Evolutionary conservation across 78 protist genomes (phyloP), one percentile per base, ranked within the genome.

Genomic region (Fonticula alba): DNA sequence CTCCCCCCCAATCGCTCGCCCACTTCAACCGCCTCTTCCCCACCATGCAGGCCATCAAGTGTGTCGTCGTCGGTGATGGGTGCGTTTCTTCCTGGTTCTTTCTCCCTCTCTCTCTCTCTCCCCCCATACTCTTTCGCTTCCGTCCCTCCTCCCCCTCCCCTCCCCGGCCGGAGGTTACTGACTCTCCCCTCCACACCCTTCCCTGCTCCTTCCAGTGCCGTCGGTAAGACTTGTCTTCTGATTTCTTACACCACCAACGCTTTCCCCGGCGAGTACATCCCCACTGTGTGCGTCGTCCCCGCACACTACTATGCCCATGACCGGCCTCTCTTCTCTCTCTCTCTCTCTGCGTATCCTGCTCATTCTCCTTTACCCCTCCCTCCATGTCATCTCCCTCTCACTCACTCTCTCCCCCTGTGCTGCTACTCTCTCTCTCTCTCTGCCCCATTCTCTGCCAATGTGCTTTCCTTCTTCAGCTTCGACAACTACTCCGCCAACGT

Each of bases 51-150:
- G 66, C 70, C 54, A 67, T 87, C 65, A 87, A 87, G 76, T 76
- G 79, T 55, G 94, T 87, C 14, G 81, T 87, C 37, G 90, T 87
- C 7, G 94, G 94, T 26, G 94, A 87, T 50, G 94, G 94, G n/a
- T n/a, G n/a, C n/a, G n/a, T n/a, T n/a, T n/a, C n/a, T n/a, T n/a
- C n/a, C n/a, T n/a, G n/a, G n/a, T n/a, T n/a, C n/a, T n/a, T n/a
- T n/a, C n/a, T n/a, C n/a, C n/a, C n/a, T n/a, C n/a, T n/a, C n/a
- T n/a, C n/a, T n/a, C n/a, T n/a, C n/a, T n/a, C n/a, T n/a, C n/a
- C n/a, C n/a, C n/a, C n/a, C n/a, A n/a, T n/a, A n/a, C n/a, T n/a
- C n/a, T n/a, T n/a, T n/a, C n/a, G n/a, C n/a, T n/a, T n/a, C n/a
- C n/a, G n/a, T n/a, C n/a, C n/a, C n/a, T n/a, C n/a, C n/a, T n/a